Conservation (phyloP, 768 basidiomycete species). For the Boletus fagicola region DNA sequence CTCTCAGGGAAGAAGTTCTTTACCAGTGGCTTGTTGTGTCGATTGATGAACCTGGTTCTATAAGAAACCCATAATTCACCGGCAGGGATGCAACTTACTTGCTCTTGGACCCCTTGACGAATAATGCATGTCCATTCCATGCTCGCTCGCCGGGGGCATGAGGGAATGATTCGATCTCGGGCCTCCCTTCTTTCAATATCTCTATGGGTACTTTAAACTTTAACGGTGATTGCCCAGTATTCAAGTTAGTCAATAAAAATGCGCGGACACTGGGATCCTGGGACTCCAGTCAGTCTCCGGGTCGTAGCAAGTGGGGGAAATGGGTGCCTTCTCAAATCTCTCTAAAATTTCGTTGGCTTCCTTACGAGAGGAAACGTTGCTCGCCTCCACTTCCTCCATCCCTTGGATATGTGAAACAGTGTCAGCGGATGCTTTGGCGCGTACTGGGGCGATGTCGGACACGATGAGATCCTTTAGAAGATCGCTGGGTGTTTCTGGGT, state of each 20-base stretch:
- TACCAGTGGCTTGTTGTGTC: conserved; percentile 59
- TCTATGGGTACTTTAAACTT: conserved; percentile 74
- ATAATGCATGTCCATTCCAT: conserved; percentile 62
- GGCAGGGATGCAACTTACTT: conserved; percentile 41
- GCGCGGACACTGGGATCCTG: conserved; percentile 74
- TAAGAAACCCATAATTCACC: conserved; percentile 3
- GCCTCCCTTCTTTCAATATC: conserved; percentile 59
- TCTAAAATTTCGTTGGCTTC: conserved; percentile 68
- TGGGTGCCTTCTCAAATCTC: conserved; percentile 59
- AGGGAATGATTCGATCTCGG: conserved; percentile 76
- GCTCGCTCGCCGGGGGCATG: conserved; percentile 53
- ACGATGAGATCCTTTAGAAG: conserved; percentile 61
- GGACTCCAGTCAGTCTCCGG: conserved; percentile 5
- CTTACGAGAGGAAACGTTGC: conserved; percentile 55
- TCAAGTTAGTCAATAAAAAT: conserved; percentile 84
- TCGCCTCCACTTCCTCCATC: conserved; percentile 71
- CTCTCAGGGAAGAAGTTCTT: conserved; percentile 72
- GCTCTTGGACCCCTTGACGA: conserved; percentile 79
- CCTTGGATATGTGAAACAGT: conserved; percentile 64
- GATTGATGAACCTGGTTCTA: conserved; percentile 64
- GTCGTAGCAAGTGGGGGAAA: background rate
- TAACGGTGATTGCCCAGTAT: conserved; percentile 38
- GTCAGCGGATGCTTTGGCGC: conserved; percentile 55
- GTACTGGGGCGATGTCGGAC: conserved; percentile 79
- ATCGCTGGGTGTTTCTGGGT: conserved; percentile 39